Evolutionary conservation across 2,329 filamentous ascomycete species (phyloP), one percentile per base, ranked within the genome.

Genomic region (Monosporascus sp.): DNA sequence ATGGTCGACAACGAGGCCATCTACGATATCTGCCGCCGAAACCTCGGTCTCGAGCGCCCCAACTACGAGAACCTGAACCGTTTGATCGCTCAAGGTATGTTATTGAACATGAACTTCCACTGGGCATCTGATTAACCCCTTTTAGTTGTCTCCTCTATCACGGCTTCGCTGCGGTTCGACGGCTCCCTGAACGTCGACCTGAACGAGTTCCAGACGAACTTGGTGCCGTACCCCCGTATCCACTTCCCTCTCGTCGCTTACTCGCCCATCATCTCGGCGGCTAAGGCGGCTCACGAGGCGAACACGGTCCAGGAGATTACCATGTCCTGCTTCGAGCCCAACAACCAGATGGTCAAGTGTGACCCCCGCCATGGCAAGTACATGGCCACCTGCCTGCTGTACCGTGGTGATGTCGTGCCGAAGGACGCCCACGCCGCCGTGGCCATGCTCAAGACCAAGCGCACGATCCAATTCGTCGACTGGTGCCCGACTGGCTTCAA

Each of bases 261-360:
- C 73, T 84, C 94, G 45, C 93, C 93, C 58, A 89, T 99, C 70
- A 86, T 97, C 75, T 97, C 92, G 59, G 89, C 91, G 59, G 88
- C 90, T 74, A 97, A 97, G 86, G 91, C 92, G 66, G 88, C 91
- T 55, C 93, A 99, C 81, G 93, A 99, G 82, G 87, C 92, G 81
- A 96, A 97, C 86, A 94, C 90, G 27, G 93, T 97, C 63, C 88
- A 91, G 78, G 94, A 97, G 82, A 97, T 97, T 81, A 95, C 91
- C 76, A 95, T 93, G 86, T 90, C 90, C 63, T 97, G 93, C 87
- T 99, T 99, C 80, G 93, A 99, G 85, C 91, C 93, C 67, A 89
- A 97, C 86, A 97, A 96, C 86, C 93, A 99, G 87, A 99, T 99
- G 93, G 93, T 99, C 74, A 96, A 96, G 84, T 99, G 93, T 72